Percentiles rank a stretch among this genome's conserved stretches.
Conservation (phyloP, 179 eudicot genomes). For the Gypsophila paniculata region DNA sequence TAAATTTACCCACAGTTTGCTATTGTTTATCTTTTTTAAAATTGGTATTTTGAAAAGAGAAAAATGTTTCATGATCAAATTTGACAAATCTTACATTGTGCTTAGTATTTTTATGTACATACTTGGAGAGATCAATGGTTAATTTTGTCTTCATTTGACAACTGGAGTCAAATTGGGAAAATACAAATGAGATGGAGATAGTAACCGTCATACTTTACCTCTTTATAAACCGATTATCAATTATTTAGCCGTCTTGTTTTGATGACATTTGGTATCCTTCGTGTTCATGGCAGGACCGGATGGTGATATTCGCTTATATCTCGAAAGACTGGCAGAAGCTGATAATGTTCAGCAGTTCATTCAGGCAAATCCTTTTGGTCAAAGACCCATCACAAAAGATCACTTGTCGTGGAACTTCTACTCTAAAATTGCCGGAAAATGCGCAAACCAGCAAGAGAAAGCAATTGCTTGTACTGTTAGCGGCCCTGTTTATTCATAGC, state of each 20-base stretch:
- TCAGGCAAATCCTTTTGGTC: constrained; percentile 74
- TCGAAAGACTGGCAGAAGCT: constrained; percentile 50
- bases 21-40: neutral
- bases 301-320: constrained; percentile 58
- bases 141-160: neutral
- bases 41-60: no score
- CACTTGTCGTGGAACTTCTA: constrained; percentile 36
- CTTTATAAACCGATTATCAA: neutral
- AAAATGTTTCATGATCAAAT: no score
- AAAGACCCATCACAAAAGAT: constrained; percentile 46
- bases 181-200: neutral
- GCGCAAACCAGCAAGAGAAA: constrained; percentile 1
- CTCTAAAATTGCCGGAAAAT: constrained; percentile 28
- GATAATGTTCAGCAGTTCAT: constrained; percentile 61
- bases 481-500: neutral
- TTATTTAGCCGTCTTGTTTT: neutral
- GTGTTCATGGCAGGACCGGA: constrained; percentile 41
- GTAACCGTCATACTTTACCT: neutral
- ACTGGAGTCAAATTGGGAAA: neutral
- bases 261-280: neutral
- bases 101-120: no score
- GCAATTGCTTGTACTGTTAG: neutral
- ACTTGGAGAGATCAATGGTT: no score
- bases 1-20: neutral
- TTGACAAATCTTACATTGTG: no score